A percentile compares a stretch with the other conserved stretches of the same genome.
Conservation (phyloP, 257 asterid genomes). For the Knoxia roxburghii region DNA sequence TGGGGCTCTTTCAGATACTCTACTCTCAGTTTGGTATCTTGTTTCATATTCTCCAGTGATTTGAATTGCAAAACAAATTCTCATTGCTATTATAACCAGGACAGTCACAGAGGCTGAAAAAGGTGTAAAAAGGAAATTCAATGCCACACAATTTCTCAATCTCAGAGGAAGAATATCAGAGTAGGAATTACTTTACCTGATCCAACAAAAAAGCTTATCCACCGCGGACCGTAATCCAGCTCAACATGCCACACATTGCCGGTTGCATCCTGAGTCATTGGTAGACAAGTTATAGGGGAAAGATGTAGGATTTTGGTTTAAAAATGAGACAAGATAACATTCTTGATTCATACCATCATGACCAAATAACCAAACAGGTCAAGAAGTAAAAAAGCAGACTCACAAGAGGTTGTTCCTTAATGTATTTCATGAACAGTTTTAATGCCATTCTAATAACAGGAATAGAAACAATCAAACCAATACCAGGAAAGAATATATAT, state of each 20-base stretch:
- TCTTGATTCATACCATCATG: background rate
- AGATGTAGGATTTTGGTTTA: background rate
- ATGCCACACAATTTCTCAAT: background rate
- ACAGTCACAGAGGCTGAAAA: constrained; percentile 17
- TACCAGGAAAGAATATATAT: background rate
- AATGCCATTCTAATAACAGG: background rate
- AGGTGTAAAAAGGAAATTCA: background rate
- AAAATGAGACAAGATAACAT: background rate
- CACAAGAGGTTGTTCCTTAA: too few relatives aligned
- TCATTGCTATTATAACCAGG: constrained; percentile 12
- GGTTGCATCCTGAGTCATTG: constrained; percentile 10
- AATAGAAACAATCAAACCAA: constrained; percentile 1
- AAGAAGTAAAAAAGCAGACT: constrained; percentile 2
- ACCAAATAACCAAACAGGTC: background rate
- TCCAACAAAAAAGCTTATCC: constrained; percentile 22
- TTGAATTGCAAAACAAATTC: background rate
- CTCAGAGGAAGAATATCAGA: background rate
- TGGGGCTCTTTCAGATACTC: constrained; percentile 13
- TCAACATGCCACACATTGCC: constrained; percentile 14
- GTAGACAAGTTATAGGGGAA: background rate
- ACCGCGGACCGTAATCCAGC: constrained; percentile 18
- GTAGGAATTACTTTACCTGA: constrained; percentile 13
- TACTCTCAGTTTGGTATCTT: constrained; percentile 5
- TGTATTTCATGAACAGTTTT: background rate
- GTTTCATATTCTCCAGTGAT: constrained; percentile 14